Evolutionary conservation across 495 filamentous ascomycete species (phyloP).

Genomic region (Daldinia vernicosa): DNA sequence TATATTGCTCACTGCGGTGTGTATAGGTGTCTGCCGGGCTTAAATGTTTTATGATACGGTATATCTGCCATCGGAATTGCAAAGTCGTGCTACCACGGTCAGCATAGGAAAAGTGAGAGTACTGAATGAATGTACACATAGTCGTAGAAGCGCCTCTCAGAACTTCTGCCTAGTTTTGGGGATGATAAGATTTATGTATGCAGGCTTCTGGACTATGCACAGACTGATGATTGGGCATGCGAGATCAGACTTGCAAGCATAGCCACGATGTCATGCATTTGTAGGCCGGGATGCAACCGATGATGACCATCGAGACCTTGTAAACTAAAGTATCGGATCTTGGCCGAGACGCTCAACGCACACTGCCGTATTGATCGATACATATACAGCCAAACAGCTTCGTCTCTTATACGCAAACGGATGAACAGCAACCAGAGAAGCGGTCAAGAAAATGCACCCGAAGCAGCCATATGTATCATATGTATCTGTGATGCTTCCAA

Average conservation of each 20-base stretch:
- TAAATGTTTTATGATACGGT: slow-evolving; percentile 1
- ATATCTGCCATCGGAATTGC: slow-evolving; percentile 18
- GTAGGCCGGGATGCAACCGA: slow-evolving; percentile 29
- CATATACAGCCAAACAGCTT: slow-evolving; percentile 23
- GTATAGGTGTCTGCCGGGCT: slow-evolving; percentile 12
- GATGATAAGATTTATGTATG: slow-evolving; percentile 15
- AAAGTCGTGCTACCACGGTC: slow-evolving; percentile 29
- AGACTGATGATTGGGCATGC: slow-evolving; percentile 34
- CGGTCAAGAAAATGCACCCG: slow-evolving; percentile 32
- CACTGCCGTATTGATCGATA: slow-evolving; percentile 19
- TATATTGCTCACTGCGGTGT: slow-evolving; percentile 19
- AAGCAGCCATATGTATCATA: slow-evolving; percentile 14
- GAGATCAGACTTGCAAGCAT: slow-evolving; percentile 41
- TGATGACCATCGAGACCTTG: slow-evolving; percentile 29
- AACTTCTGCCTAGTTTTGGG: slow-evolving; percentile 26
- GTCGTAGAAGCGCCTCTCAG: slow-evolving; percentile 13
- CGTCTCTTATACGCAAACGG: slow-evolving; percentile 31
- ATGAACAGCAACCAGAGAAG: slow-evolving; percentile 27
- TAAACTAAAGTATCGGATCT: slow-evolving; percentile 35
- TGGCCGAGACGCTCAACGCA: slow-evolving; percentile 34
- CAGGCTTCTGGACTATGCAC: slow-evolving; percentile 13
- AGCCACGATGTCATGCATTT: slow-evolving; percentile 44
- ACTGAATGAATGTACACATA: not conserved
- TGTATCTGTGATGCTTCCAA: slow-evolving; percentile 7
- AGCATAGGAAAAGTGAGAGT: too few species aligned